phyloP scores from a whole-genome alignment of 2,329 filamentous ascomycete species.

The Leptographium wingfieldii region DNA sequence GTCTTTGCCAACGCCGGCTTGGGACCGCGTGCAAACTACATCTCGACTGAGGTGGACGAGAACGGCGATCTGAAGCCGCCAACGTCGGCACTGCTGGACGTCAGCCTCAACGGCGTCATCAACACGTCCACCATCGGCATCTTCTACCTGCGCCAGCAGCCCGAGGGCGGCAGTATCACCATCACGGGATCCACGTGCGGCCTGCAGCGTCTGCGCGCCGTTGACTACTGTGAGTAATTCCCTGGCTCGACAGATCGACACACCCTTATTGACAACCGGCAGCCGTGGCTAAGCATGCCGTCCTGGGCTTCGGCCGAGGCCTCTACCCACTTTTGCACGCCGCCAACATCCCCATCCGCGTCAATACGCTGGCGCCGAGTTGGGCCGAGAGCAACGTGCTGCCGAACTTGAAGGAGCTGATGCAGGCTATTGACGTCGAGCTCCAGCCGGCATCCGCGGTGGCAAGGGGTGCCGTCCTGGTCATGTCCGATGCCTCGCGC shows the following conservation, averaged over 20 bases:
- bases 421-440: neutral
- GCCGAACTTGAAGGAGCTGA: neutral
- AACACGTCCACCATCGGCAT: conserved; percentile 1
- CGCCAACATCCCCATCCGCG: neutral
- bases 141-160: neutral
- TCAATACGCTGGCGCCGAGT: conserved; percentile 1
- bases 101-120: conserved; percentile 4
- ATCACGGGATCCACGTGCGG: conserved; percentile 2
- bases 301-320: neutral
- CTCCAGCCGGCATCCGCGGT: neutral
- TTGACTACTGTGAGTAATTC: neutral
- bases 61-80: conserved; percentile 2
- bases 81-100: neutral
- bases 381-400: conserved; percentile 2
- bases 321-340: neutral
- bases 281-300: neutral
- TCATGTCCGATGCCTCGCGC: neutral
- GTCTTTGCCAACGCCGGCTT: conserved; percentile 2
- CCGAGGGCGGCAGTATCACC: neutral
- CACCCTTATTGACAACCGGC: neutral
- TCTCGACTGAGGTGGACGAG: neutral
- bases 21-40: neutral
- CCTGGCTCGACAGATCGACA: too few species aligned
- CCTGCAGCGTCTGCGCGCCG: conserved; percentile 1
- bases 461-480: neutral